A percentile compares a stretch with the other conserved stretches of the same genome.
phyloP scores from a whole-genome alignment of 2,329 filamentous ascomycete genomes.

The Dactylellina parvicollis region DNA sequence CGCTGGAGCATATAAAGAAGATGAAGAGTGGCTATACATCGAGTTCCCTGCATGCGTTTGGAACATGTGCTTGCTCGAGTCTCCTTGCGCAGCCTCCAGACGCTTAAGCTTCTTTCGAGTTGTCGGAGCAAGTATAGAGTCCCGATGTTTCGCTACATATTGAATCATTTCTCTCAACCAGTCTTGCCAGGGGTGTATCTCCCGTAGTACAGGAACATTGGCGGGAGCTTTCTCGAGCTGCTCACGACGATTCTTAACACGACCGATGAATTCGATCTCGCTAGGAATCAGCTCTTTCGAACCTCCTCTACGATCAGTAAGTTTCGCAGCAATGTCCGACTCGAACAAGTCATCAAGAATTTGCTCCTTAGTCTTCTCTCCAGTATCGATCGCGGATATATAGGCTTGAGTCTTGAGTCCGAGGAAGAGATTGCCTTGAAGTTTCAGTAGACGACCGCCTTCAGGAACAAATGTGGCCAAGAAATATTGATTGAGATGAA shows the following conservation, averaged over 20 bases:
- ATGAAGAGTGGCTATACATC: conserved; percentile 34
- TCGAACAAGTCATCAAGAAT: conserved; percentile 71
- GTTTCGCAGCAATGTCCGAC: conserved; percentile 66
- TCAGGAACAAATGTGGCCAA: conserved; percentile 72
- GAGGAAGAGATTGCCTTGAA: conserved; percentile 70
- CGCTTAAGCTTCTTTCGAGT: conserved; percentile 46
- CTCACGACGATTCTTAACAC: conserved; percentile 67
- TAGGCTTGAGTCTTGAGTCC: conserved; percentile 75
- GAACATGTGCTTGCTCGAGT: conserved; percentile 51
- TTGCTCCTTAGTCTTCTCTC: conserved; percentile 67
- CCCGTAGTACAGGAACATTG: conserved; percentile 64
- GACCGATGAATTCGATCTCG: conserved; percentile 70
- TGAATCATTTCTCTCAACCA: conserved; percentile 70
- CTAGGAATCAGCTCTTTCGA: conserved; percentile 67
- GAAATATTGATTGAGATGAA: conserved; percentile 72
- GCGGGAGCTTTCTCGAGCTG: conserved; percentile 69
- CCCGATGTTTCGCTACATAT: conserved; percentile 70
- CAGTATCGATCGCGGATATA: conserved; percentile 70
- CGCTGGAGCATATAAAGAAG: conserved; percentile 21
- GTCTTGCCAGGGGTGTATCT: conserved; percentile 72
- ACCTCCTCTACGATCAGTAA: conserved; percentile 68
- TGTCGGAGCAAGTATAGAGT: conserved; percentile 64
- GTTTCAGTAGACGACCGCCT: conserved; percentile 69
- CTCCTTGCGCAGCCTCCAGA: conserved; percentile 39
- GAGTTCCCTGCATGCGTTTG: conserved; percentile 32